Base-by-base conservation (phyloP, 768 basidiomycete species). In the Cystobasidium tubakii region DNA sequence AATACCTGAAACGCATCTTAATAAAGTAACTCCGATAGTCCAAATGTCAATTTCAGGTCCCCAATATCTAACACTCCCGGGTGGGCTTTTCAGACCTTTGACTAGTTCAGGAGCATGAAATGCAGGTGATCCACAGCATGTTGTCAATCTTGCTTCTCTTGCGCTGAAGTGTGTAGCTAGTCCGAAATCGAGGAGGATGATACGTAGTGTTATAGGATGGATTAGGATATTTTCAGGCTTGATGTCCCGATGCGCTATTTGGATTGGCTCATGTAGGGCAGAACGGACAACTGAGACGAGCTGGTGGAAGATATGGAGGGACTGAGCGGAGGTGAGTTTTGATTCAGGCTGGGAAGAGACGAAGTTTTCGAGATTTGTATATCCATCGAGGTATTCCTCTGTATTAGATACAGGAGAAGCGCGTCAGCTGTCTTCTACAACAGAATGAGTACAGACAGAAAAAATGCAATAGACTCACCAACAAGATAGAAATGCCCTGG, bases 11-110 rank as follows among this genome's bases (percentile, higher is more conserved):
- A 83, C 75, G 44, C 82, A 79, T 10, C 82, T 78, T 10, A 84
- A 78, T n/a, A 83, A 39, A 1, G 82, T 82, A 13, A 84, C 76
- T 15, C 82, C 83, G 39, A 82, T 78, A 60, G 82, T 83, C 83
- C 83, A 84, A 69, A 83, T 81, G 76, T 84, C 83, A 63, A 84
- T 77, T 60, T 84, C 83, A n/a, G 83, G 82, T 0, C 82, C 81
- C 78, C 81, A 82, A 75, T 83, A 83, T 1, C 78, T 78, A 53
- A 83, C 78, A 10, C 72, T 78, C 0, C 82, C 82, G 0, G 81
- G 79, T 13, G 81, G 80, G n/a, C 78, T 80, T 46, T 80, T 76
- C 27, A 84, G 76, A 0, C 81, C 79, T 10, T 78, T 74, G 29
- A 82, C 81, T 29, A 84, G 81, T 71, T 84, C 83, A 0, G 83